Evolutionary conservation across 495 filamentous ascomycete species (phyloP).

Genomic region (Polyplosphaeria fusca): DNA sequence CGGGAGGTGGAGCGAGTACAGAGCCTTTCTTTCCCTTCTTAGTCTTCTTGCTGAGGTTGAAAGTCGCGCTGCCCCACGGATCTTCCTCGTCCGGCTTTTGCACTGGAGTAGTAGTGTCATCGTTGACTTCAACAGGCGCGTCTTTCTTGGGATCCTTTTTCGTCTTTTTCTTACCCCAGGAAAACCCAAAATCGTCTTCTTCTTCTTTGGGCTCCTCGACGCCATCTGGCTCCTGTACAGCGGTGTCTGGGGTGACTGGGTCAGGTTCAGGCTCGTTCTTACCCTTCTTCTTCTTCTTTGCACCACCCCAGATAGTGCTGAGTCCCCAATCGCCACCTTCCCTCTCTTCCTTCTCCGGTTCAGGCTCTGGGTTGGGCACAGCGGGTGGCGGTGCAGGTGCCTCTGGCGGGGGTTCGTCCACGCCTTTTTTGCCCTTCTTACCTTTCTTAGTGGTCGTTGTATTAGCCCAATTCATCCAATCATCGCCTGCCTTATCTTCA

Average conservation of each 20-base stretch:
- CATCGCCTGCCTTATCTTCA: conserved; percentile 13
- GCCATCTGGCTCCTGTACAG: conserved; percentile 31
- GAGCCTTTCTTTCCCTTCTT: conserved; percentile 40
- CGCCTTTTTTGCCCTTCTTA: conserved; percentile 26
- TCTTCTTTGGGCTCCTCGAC: conserved; percentile 39
- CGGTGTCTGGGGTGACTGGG: conserved; percentile 24
- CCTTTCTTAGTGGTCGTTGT: conserved; percentile 18
- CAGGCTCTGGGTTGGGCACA: conserved; percentile 25
- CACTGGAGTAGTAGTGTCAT: conserved; percentile 10
- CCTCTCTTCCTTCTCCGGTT: conserved; percentile 20
- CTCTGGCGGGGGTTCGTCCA: conserved; percentile 10
- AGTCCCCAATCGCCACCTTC: conserved; percentile 27
- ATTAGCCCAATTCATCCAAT: conserved; percentile 13
- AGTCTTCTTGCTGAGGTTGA: conserved; percentile 23
- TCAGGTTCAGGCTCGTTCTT: conserved; percentile 23
- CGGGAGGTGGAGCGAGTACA: conserved; percentile 33
- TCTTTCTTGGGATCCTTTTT: conserved; percentile 31
- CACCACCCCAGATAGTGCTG: conserved; percentile 27
- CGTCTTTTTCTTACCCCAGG: conserved; percentile 32
- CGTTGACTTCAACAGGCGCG: conserved; percentile 28
- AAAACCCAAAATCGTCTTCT: conserved; percentile 33
- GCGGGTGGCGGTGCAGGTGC: conserved; percentile 26
- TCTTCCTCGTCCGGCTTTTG: conserved; percentile 34
- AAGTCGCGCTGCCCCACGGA: conserved; percentile 27
- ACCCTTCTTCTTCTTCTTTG: conserved; percentile 35